Evolutionary conservation across 352 stramenopile genomes (phyloP), one percentile per base, ranked within the genome.

Genomic region (Phytophthora hibernalis): DNA sequence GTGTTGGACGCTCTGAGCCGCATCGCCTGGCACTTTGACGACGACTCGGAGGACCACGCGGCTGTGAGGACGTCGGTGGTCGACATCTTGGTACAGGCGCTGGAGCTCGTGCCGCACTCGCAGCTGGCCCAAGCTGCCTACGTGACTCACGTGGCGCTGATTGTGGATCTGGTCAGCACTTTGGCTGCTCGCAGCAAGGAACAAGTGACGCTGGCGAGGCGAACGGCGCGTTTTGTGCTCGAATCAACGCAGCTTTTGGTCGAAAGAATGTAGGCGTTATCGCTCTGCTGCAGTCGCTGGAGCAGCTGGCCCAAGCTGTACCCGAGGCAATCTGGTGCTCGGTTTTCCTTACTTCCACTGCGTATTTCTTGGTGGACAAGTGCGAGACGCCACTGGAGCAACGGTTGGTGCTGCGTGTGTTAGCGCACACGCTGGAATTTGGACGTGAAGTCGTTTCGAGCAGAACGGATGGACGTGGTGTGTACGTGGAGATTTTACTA

Each of bases 401-500:
- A 40, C 53, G 64, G 24, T 35, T 87, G 49, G 62, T 92, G 31
- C 48, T 92, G n/a, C 35, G 56, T 18, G 38, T 80, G 26, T 37
- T 92, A 11, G 28, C 30, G 2, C 47, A 68, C 10, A 59, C 68
- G 2, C 37, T 92, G 11, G 33, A 59, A 28, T 78, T 71, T 24
- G 78, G 68, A 33, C 49, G 38, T 8, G 31, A 44, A 18, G 26
- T 59, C 4, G 21, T 44, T 54, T 31, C 22, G 16, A 16, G 9
- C 33, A n/a, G 43, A 3, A 35, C 13, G 13, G 45, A 22, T 0
- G 33, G 21, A 5, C 79, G 82, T 3, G 31, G 5, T 21, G 75
- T 90, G 1, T 90, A 89, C 50, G 72, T 89, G 5, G 85, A 92
- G 52, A 76, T 69, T 18, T 68, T 94, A 0, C 24, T 92, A 40